A percentile compares a stretch with the other conserved stretches of the same genome.
Evolutionary conservation across 257 asterid species (phyloP).

Genomic region (Nemophila menziesii): DNA sequence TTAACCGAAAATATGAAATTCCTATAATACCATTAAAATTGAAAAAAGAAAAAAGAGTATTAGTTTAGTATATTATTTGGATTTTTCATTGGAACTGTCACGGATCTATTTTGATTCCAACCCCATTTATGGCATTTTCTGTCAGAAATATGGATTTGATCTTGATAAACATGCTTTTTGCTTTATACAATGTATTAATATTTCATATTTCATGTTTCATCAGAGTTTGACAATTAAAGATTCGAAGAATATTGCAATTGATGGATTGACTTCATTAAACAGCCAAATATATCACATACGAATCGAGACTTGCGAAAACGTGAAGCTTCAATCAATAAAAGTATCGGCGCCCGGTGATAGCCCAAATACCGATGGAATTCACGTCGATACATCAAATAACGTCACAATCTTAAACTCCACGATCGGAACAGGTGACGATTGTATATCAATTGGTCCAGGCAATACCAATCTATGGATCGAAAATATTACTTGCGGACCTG

Average conservation of each 20-base stretch:
- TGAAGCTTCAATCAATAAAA: conserved; percentile 19
- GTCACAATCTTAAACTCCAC: conserved; percentile 30
- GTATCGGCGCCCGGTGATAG: conserved; percentile 41
- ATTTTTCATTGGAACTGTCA: neutral
- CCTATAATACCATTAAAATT: too few relatives aligned
- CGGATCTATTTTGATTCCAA: neutral
- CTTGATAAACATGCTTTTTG: too few relatives aligned
- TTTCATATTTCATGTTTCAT: neutral
- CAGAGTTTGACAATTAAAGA: conserved; percentile 2
- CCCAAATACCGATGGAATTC: conserved; percentile 64
- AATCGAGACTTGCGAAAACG: conserved; percentile 30
- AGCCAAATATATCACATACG: conserved; percentile 51
- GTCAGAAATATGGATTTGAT: neutral
- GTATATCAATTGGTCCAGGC: conserved; percentile 13
- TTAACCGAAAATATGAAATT: too few relatives aligned
- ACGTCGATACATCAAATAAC: conserved; percentile 24
- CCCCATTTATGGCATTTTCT: neutral
- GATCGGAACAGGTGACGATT: conserved; percentile 55
- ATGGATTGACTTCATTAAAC: conserved; percentile 35
- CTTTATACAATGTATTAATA: too few relatives aligned
- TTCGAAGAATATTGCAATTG: conserved; percentile 32
- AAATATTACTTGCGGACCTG: too few relatives aligned
- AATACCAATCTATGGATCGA: neutral
- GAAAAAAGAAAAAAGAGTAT: too few relatives aligned
- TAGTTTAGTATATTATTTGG: too few relatives aligned